Conservation (phyloP, 2,329 filamentous ascomycete species). For the Fusarium setosum region DNA sequence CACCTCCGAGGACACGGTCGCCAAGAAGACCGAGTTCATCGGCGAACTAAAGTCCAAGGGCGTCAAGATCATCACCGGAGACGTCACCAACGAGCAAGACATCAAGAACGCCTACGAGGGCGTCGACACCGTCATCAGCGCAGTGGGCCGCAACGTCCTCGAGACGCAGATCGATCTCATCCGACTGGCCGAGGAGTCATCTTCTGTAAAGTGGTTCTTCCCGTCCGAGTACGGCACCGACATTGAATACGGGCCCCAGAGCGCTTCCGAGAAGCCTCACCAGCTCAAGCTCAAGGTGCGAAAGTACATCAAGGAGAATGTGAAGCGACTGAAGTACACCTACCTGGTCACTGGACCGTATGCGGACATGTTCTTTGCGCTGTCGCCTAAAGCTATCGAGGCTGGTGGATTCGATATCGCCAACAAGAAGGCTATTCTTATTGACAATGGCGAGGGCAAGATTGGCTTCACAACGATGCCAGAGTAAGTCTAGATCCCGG, state of each 20-base stretch:
- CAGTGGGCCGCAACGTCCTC: constrained; percentile 72
- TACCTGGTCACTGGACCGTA: constrained; percentile 79
- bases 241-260: constrained; percentile 69
- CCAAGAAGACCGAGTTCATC: constrained; percentile 35
- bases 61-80: constrained; percentile 42
- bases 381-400: constrained; percentile 44
- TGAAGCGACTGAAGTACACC: constrained; percentile 68
- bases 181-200: constrained; percentile 64
- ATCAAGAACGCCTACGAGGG: constrained; percentile 68
- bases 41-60: constrained; percentile 35
- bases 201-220: constrained; percentile 70
- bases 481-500: constrained; percentile 67
- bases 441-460: constrained; percentile 70
- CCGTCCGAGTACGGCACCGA: constrained; percentile 77
- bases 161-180: constrained; percentile 71
- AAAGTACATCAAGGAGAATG: constrained; percentile 64
- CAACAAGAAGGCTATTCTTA: constrained; percentile 67
- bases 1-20: constrained; percentile 28
- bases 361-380: constrained; percentile 69
- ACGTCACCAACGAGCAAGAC: constrained; percentile 54
- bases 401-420: constrained; percentile 69
- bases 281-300: constrained; percentile 78
- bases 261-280: constrained; percentile 72
- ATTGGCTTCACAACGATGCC: constrained; percentile 78
- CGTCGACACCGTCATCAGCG: constrained; percentile 74